Evolutionary conservation across 805 yeast genomes (phyloP).

Genomic region (Lipomyces orientalis): DNA sequence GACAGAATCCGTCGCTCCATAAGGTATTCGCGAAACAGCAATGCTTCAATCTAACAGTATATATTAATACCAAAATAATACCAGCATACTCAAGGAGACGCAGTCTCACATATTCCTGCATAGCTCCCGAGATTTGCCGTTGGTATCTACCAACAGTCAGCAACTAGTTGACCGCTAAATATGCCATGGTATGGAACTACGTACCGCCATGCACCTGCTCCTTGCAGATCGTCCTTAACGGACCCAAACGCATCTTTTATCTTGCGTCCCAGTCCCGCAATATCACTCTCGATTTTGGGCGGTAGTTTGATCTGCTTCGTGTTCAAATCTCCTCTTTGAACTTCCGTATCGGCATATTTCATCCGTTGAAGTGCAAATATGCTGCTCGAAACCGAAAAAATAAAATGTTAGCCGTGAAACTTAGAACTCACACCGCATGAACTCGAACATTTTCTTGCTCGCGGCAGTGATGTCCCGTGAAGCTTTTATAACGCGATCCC

Average conservation of each 20-base stretch:
- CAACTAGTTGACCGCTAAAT: neutral
- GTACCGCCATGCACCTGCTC: constrained; percentile 19
- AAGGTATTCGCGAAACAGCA: constrained; percentile 38
- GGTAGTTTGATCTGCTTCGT: neutral
- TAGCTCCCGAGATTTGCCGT: constrained; percentile 37
- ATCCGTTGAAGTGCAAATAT: constrained; percentile 42
- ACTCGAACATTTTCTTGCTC: constrained; percentile 47
- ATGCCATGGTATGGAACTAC: neutral
- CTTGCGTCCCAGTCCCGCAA: constrained; percentile 15
- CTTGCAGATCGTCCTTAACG: constrained; percentile 9
- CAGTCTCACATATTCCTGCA: constrained; percentile 39
- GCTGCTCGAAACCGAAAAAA: neutral
- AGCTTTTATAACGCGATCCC: constrained; percentile 48
- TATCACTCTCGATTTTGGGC: constrained; percentile 8
- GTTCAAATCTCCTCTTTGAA: neutral
- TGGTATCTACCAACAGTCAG: constrained; percentile 7
- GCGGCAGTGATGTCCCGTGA: constrained; percentile 50
- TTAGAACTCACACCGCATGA: neutral
- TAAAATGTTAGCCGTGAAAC: neutral
- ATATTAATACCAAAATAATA: neutral
- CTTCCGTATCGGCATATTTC: constrained; percentile 3
- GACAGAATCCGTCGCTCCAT: constrained; percentile 29
- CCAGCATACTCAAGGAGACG: neutral
- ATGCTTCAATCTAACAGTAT: constrained; percentile 39
- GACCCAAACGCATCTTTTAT: constrained; percentile 6